Base-by-base conservation (phyloP, 768 basidiomycete genomes). In the Tricholoma bakamatsutake region DNA sequence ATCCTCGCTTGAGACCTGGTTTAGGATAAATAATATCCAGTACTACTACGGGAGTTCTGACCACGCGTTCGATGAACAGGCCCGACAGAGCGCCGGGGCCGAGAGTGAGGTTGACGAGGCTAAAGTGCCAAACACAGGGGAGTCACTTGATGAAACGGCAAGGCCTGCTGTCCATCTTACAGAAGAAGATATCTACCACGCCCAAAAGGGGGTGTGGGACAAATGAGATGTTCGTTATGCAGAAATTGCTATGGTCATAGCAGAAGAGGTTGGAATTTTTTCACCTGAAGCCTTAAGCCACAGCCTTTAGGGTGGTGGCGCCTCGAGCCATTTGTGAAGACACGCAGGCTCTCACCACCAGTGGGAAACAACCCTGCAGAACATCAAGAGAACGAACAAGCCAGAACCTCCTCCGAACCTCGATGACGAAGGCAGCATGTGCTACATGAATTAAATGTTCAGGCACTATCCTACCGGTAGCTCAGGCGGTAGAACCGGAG, bases 31-130 rank as follows among this genome's bases (percentile, higher is more conserved):
- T 0, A 69, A 71, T 21, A 62, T 73, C 1, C 68, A 73, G 39
- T 74, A 74, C 43, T 73, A 67, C 21, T 62, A 73, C 55, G 66
- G 73, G 30, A 66, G 66, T 35, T 42, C 55, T 1, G 65, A 66
- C 8, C 48, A 35, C 10, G 34, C 17, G 0, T 12, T 11, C 13
- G 43, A 30, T 1, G 28, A 37, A 5, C 43, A 48, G 11, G 31
- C 31, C 31, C 4, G 35, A 35, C 7, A 15, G n/a, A n/a, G n/a
- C n/a, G n/a, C n/a, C n/a, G n/a, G n/a, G n/a, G n/a, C n/a, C n/a
- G n/a, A n/a, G n/a, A 33, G 7, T 12, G 50, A 51, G n/a, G 34
- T 1, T 18, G 31, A 12, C 8, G 21, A 34, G 7, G n/a, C 2
- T 1, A 6, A 1, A 37, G 35, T 37, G 1, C 15, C 9, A 1